Evolutionary conservation across 2,329 filamentous ascomycete species (phyloP).

Genomic region (Ceratocystis papillata): DNA sequence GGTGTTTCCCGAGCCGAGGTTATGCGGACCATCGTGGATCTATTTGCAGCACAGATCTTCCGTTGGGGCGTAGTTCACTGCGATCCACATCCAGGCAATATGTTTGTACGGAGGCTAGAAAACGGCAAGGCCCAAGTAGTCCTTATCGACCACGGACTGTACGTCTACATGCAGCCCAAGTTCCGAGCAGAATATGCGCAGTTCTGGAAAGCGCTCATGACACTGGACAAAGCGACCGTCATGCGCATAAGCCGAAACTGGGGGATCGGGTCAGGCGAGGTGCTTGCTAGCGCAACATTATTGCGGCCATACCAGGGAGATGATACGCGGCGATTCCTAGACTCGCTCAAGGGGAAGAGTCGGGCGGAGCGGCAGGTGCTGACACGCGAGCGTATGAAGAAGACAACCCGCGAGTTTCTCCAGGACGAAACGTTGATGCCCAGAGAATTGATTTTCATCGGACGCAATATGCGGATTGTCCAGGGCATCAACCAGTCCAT

Average conservation of each 20-base stretch:
- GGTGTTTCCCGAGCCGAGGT: slow-evolving; percentile 74
- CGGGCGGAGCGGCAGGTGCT: slow-evolving; percentile 69
- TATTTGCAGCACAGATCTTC: slow-evolving; percentile 97
- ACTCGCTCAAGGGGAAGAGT: slow-evolving; percentile 47
- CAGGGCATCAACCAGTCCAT: slow-evolving; percentile 89
- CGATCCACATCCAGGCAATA: slow-evolving; percentile 94
- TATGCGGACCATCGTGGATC: slow-evolving; percentile 92
- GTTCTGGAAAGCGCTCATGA: slow-evolving; percentile 91
- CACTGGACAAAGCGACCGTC: slow-evolving; percentile 80
- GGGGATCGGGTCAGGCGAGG: slow-evolving; percentile 73
- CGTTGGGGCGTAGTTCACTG: slow-evolving; percentile 93
- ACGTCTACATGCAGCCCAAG: slow-evolving; percentile 74
- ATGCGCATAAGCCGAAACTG: slow-evolving; percentile 60
- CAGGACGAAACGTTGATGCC: slow-evolving; percentile 82
- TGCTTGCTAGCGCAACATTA: slow-evolving; percentile 84
- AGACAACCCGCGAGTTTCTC: slow-evolving; percentile 56
- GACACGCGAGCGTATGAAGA: slow-evolving; percentile 77
- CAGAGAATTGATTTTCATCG: slow-evolving; percentile 83
- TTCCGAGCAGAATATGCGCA: slow-evolving; percentile 78
- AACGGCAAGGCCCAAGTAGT: slow-evolving; percentile 80
- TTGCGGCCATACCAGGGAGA: slow-evolving; percentile 86
- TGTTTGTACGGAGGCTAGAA: slow-evolving; percentile 80
- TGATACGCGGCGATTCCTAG: slow-evolving; percentile 55
- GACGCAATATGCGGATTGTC: slow-evolving; percentile 82
- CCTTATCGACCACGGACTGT: slow-evolving; percentile 92